Evolutionary conservation across 352 stramenopile genomes (phyloP).

Genomic region (Phytophthora brassicae): DNA sequence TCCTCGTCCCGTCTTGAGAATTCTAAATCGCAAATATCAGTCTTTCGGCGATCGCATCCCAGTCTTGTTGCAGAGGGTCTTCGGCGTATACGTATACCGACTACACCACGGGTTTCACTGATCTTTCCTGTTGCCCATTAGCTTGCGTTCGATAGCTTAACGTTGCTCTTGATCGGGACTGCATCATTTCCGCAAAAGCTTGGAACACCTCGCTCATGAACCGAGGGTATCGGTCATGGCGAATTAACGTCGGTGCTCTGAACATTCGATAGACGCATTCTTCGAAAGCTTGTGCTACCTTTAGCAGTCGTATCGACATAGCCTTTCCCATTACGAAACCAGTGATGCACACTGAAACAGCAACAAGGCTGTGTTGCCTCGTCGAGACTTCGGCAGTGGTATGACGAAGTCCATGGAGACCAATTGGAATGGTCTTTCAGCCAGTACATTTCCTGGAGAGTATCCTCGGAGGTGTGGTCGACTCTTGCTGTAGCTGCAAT

Average conservation of each 20-base stretch:
- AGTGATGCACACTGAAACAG: too few species aligned
- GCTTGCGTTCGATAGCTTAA: neutral
- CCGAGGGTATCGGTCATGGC: neutral
- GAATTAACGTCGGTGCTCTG: neutral
- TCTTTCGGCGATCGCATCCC: neutral
- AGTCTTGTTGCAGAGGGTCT: conserved; percentile 3
- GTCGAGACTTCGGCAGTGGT: neutral
- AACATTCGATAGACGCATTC: neutral
- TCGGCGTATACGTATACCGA: neutral
- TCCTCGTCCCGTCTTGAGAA: neutral
- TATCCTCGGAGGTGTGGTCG: too few species aligned
- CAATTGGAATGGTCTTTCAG: neutral
- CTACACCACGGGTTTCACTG: neutral
- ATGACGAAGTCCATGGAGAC: too few species aligned
- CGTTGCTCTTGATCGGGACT: neutral
- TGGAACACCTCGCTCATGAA: neutral
- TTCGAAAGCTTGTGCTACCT: neutral
- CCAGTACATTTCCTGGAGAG: neutral
- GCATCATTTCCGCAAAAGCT: neutral
- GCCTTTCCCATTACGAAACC: too few species aligned
- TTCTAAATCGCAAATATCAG: neutral
- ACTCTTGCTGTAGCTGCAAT: too few species aligned
- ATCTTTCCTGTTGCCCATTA: neutral
- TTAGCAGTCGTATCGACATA: too few species aligned
- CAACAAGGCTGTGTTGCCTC: too few species aligned